Conservation (phyloP, 2,329 filamentous ascomycete species). For the Colletotrichum trifolii region DNA sequence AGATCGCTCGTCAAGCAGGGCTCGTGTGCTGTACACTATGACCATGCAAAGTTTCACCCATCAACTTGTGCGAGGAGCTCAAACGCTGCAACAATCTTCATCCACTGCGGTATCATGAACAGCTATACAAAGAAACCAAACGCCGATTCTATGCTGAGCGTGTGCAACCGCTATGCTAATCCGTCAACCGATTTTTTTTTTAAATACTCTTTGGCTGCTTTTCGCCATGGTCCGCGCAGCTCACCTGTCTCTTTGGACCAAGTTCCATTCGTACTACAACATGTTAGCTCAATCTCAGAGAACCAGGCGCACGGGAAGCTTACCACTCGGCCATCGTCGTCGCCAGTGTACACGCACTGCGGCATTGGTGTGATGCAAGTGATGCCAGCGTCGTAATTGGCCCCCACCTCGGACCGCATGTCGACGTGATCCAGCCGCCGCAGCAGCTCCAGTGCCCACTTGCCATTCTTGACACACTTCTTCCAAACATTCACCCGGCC, state of each 20-base stretch:
- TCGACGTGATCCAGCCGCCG: conserved; percentile 86
- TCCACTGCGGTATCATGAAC: neutral
- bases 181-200: conserved; percentile 35
- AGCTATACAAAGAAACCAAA: conserved; percentile 8
- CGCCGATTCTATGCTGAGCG: conserved; percentile 31
- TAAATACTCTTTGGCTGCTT: conserved; percentile 61
- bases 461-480: conserved; percentile 66
- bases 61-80: conserved; percentile 10
- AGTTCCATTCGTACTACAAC: conserved; percentile 70
- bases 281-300: neutral
- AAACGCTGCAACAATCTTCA: neutral
- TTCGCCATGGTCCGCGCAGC: conserved; percentile 65
- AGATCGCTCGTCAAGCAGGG: neutral
- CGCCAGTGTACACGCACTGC: conserved; percentile 88
- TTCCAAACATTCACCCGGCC: conserved; percentile 86
- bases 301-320: conserved; percentile 39
- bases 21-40: conserved; percentile 28
- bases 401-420: conserved; percentile 68
- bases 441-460: conserved; percentile 82
- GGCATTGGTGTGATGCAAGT: conserved; percentile 88
- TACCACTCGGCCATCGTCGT: conserved; percentile 92
- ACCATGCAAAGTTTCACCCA: conserved; percentile 21
- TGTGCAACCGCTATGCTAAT: conserved; percentile 35
- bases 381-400: conserved; percentile 74
- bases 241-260: conserved; percentile 68